Evolutionary conservation across 768 basidiomycete species (phyloP).

Genomic region (Lactarius deliciosus): DNA sequence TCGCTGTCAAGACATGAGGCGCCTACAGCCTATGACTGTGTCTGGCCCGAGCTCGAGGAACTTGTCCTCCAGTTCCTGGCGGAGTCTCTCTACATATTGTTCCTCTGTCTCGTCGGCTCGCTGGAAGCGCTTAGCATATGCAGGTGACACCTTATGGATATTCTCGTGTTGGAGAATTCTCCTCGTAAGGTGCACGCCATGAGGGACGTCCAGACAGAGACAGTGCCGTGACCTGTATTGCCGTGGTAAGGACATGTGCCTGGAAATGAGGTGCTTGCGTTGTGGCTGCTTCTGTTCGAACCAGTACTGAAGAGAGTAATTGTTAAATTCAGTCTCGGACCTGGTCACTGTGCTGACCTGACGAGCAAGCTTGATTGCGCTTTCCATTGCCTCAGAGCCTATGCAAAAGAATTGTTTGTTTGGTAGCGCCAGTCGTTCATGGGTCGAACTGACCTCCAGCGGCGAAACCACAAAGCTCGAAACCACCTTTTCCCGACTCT

Average conservation of each 20-base stretch:
- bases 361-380: constrained; percentile 73
- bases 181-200: constrained; percentile 67
- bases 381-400: constrained; percentile 92
- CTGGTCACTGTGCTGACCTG: constrained; percentile 48
- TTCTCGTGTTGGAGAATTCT: constrained; percentile 59
- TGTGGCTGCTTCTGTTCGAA: constrained; percentile 66
- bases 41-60: constrained; percentile 80
- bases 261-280: constrained; percentile 76
- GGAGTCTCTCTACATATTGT: constrained; percentile 74
- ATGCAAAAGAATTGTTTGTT: neutral
- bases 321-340: constrained; percentile 7
- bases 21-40: constrained; percentile 78
- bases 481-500: constrained; percentile 68
- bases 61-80: constrained; percentile 81
- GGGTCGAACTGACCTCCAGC: constrained; percentile 59
- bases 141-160: constrained; percentile 87
- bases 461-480: constrained; percentile 67
- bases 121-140: constrained; percentile 78
- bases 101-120: constrained; percentile 67
- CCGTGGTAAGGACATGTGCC: constrained; percentile 85
- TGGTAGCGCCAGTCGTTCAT: neutral
- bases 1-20: constrained; percentile 20
- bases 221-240: constrained; percentile 71
- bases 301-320: constrained; percentile 51
- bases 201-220: constrained; percentile 64